phyloP scores from a whole-genome alignment of 2,329 filamentous ascomycete genomes.

The Diaporthe sp. region DNA sequence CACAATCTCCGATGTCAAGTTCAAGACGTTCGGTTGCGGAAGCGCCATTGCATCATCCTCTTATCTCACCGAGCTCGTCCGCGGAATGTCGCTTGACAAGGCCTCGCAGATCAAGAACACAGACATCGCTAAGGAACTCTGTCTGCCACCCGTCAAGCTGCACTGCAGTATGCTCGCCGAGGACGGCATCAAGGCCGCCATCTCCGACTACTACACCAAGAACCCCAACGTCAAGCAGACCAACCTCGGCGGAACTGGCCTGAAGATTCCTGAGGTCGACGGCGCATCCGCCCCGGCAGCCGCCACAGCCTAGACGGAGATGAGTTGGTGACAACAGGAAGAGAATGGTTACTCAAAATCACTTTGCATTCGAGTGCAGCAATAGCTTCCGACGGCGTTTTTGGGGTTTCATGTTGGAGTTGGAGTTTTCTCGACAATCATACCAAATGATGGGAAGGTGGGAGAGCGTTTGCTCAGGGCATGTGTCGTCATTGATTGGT shows the following conservation, averaged over 20 bases:
- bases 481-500: background rate
- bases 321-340: background rate
- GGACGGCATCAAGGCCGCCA: conserved; percentile 92
- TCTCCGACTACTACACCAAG: conserved; percentile 92
- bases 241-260: conserved; percentile 81
- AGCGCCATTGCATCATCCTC: conserved; percentile 94
- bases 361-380: conserved; percentile 21
- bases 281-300: conserved; percentile 49
- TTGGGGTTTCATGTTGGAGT: conserved; percentile 13
- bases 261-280: conserved; percentile 73
- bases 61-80: conserved; percentile 94
- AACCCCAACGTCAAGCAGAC: conserved; percentile 83
- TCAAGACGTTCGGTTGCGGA: conserved; percentile 98
- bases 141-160: conserved; percentile 89
- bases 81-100: conserved; percentile 96
- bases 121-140: conserved; percentile 97
- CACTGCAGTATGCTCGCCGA: conserved; percentile 95
- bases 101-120: conserved; percentile 95
- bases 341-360: conserved; percentile 19
- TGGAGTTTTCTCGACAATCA: conserved; percentile 24
- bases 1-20: conserved; percentile 94
- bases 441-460: conserved; percentile 19
- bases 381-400: conserved; percentile 28
- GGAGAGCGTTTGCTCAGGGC: background rate
- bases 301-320: conserved; percentile 32